Base-by-base conservation (phyloP, 768 basidiomycete genomes). In the Lyophyllum shimeji region DNA sequence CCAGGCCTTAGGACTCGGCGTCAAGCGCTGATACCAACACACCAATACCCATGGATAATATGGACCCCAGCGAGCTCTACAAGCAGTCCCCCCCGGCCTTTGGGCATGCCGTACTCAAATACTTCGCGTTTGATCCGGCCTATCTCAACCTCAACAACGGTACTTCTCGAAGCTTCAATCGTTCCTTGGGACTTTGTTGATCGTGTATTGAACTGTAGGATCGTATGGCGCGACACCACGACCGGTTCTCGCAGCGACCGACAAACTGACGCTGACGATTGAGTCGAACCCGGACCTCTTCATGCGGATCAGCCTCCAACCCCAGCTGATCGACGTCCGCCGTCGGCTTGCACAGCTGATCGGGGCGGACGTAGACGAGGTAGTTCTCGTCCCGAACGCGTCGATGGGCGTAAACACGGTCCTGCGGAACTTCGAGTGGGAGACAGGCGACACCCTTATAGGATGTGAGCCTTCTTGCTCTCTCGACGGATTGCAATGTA, bases 91-190 rank as follows among this genome's bases (percentile, higher is more conserved):
- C 72, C 25, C 73, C 73, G 5, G 47, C 69, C 1, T 87, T 89
- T 46, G 88, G 88, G 0, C 84, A 82, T 61, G 72, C 69, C 5
- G 66, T 82, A 61, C 79, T 75, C 52, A 76, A 79, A 45, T 79
- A 81, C 50, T 89, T 81, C 52, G 76, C 73, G 20, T 77, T 89
- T 21, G 81, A 84, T 40, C 74, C 83, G 4, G 73, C 76, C 39
- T 88, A 87, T 55, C 65, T 84, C 47, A 86, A 88, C 61, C 69
- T 90, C 46, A 89, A 90, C 63, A 75, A 84, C 50, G 87, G 88
- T 85, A 50, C 27, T 74, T 18, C n/a, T 29, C 25, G 24, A 13
- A 25, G 5, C 56, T 74, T 13, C 15, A 31, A 44, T 9, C 13
- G n/a, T n/a, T n/a, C n/a, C n/a, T n/a, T n/a, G n/a, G n/a, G n/a